These are phyloP conservation scores for Ganoderma boninense DNA, from an alignment of 1,284 basidiomycete species.

Conservation along the genomic window DNA sequence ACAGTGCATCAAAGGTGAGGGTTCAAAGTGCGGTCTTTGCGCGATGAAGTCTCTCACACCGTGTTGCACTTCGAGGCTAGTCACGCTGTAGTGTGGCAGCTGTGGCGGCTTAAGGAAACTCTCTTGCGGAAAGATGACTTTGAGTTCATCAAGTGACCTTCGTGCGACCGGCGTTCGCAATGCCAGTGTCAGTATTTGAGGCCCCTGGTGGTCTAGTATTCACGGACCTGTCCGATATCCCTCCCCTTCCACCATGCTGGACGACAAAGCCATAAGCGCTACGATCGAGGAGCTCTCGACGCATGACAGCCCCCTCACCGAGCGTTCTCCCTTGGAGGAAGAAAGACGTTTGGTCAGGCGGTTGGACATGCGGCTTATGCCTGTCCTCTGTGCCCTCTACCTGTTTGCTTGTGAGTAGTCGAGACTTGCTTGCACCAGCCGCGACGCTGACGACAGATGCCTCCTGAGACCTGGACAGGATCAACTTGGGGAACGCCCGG, in stretches of 20 bases:
- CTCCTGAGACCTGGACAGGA: slow-evolving; percentile 69
- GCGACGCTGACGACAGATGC: background rate
- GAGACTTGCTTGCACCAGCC: background rate
- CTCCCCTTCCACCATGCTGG: background rate
- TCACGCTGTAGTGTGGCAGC: background rate
- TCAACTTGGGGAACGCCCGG: slow-evolving; percentile 80
- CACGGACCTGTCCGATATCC: background rate
- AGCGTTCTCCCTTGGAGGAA: slow-evolving; percentile 37
- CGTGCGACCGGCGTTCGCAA: background rate
- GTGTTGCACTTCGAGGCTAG: background rate
- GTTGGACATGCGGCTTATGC: slow-evolving; percentile 72
- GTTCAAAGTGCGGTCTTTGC: background rate
- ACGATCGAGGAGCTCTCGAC: background rate
- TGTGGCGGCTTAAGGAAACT: background rate
- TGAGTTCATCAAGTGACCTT: slow-evolving; percentile 1
- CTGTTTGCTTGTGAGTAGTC: slow-evolving; percentile 72
- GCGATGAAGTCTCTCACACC: background rate
- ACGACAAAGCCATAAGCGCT: background rate
- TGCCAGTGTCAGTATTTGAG: background rate
- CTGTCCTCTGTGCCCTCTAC: slow-evolving; percentile 75
- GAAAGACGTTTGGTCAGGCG: slow-evolving; percentile 71
- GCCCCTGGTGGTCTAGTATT: too few species aligned
- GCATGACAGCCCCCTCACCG: background rate
- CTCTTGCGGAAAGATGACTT: background rate
- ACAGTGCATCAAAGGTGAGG: background rate